Conservation (phyloP, 2,329 filamentous ascomycete species). For the Lasiodiplodia citricola region DNA sequence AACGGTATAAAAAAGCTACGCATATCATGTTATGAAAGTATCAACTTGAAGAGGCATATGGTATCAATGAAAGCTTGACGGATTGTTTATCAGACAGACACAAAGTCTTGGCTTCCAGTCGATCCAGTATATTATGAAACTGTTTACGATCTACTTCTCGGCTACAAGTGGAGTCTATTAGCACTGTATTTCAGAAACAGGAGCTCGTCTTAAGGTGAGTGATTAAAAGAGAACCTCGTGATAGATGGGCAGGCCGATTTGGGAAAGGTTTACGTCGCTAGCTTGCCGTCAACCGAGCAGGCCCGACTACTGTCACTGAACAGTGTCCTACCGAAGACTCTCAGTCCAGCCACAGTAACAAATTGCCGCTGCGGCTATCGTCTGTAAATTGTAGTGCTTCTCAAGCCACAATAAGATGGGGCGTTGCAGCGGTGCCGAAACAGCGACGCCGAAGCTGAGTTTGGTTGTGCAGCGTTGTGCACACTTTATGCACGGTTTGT, state of each 20-base stretch:
- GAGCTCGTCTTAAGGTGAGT: neutral
- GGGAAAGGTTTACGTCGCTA: conserved; percentile 9
- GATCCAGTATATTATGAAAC: neutral
- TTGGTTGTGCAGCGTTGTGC: neutral
- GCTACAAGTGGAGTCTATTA: neutral
- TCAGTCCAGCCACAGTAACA: neutral
- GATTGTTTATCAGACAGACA: neutral
- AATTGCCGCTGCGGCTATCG: neutral
- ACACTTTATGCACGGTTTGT: neutral
- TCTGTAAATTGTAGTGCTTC: neutral
- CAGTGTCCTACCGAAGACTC: neutral
- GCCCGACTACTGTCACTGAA: neutral
- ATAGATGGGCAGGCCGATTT: neutral
- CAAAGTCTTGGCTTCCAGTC: neutral
- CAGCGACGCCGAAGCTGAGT: neutral
- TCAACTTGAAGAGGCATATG: neutral
- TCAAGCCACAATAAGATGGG: neutral
- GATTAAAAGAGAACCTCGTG: neutral
- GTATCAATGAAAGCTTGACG: neutral
- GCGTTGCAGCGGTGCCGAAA: neutral
- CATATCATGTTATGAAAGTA: neutral
- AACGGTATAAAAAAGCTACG: neutral
- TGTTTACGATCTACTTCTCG: neutral
- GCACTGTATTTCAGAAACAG: neutral
- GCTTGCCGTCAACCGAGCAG: neutral